Evolutionary conservation across 176 grass and related monocot species (phyloP).

Genomic region (Hordeum vulgare): MorexV3_pseudomolecules_assembly NC_058524.1:537229816-537230315

Average conservation of each 20-base stretch:
- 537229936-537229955: background rate
- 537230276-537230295: background rate
- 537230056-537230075: background rate
- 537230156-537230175: conserved; percentile 26
- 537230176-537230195: conserved; percentile 18
- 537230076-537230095: conserved; percentile 29
- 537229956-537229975: background rate
- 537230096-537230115: conserved; percentile 36
- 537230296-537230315: conserved; percentile 21
- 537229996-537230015: background rate
- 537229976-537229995: background rate
- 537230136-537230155: conserved; percentile 14
- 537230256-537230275: background rate
- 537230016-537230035: conserved; percentile 43
- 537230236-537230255: conserved; percentile 7
- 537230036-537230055: conserved; percentile 24
- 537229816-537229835: too few species aligned
- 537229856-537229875: background rate
- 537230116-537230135: background rate
- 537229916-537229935: background rate
- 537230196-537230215: conserved; percentile 35
- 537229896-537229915: background rate
- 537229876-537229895: background rate
- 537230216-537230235: conserved; percentile 20
- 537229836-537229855: background rate